These are phyloP conservation scores for Turnera subulata DNA, from an alignment of 345 rosid genomes.

Conservation along the genomic window DNA sequence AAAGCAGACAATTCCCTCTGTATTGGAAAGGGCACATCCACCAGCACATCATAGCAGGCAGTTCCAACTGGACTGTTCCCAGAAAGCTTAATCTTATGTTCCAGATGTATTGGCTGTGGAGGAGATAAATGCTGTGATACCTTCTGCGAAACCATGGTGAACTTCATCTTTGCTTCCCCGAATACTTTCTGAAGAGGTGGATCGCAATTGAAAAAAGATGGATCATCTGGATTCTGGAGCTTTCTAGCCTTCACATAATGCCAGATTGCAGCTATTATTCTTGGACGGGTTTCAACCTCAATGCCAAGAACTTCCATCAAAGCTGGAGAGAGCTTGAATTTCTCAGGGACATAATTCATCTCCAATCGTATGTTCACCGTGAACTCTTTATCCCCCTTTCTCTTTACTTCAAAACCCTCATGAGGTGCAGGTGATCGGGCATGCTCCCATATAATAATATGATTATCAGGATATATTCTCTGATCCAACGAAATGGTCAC, in stretches of 20 bases:
- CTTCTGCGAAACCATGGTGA: slow-evolving; percentile 86
- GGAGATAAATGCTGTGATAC: slow-evolving; percentile 73
- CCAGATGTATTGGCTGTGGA: slow-evolving; percentile 90
- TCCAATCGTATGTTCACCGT: slow-evolving; percentile 71
- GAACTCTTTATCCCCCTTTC: slow-evolving; percentile 93
- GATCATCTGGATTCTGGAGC: slow-evolving; percentile 84
- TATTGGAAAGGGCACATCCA: slow-evolving; percentile 88
- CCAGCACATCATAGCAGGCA: slow-evolving; percentile 92
- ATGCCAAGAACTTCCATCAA: slow-evolving; percentile 94
- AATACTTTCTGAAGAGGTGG: slow-evolving; percentile 84
- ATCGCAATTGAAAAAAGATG: slow-evolving; percentile 80
- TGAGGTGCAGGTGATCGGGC: slow-evolving; percentile 87
- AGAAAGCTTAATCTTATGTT: slow-evolving; percentile 85
- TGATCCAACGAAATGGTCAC: slow-evolving; percentile 82
- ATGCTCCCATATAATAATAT: slow-evolving; percentile 81
- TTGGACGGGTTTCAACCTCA: slow-evolving; percentile 92
- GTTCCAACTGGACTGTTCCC: slow-evolving; percentile 77
- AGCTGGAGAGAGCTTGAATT: slow-evolving; percentile 85
- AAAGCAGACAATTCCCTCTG: slow-evolving; percentile 81
- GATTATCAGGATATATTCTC: slow-evolving; percentile 87
- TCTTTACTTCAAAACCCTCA: slow-evolving; percentile 97
- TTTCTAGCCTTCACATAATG: slow-evolving; percentile 98
- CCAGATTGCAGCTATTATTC: slow-evolving; percentile 98
- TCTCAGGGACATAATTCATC: slow-evolving; percentile 90
- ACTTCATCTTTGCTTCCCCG: slow-evolving; percentile 82